Conservation (phyloP, 1,284 basidiomycete species). For the Apiotrichum laibachii region DNA sequence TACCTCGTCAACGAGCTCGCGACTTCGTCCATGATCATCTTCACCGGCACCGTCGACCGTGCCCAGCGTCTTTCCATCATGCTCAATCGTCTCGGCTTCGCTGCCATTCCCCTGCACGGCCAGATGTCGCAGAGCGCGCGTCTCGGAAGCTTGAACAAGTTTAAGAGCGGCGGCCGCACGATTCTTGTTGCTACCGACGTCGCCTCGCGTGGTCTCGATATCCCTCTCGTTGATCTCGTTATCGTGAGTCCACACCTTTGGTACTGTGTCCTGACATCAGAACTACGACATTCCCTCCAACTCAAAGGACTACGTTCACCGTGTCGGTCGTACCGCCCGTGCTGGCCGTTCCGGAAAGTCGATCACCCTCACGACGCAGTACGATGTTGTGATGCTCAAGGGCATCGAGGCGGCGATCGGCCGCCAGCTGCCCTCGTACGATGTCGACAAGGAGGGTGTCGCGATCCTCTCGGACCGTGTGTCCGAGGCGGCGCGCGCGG, state of each 20-base stretch:
- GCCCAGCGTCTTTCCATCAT: conserved; percentile 87
- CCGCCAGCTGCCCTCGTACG: conserved; percentile 89
- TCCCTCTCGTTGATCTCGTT: conserved; percentile 92
- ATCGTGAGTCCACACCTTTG: conserved; percentile 54
- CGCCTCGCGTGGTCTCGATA: conserved; percentile 94
- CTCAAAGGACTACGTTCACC: conserved; percentile 99
- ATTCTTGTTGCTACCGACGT: conserved; percentile 96
- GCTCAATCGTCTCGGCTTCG: conserved; percentile 85
- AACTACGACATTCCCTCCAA: conserved; percentile 98
- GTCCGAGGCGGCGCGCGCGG: conserved; percentile 79
- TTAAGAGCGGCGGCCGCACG: conserved; percentile 88
- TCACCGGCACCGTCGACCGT: conserved; percentile 93
- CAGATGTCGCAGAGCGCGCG: conserved; percentile 92
- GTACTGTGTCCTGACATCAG: conserved; percentile 22
- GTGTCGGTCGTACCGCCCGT: conserved; percentile 94
- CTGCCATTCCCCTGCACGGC: conserved; percentile 93
- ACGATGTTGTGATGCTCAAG: conserved; percentile 95
- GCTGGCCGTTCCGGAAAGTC: conserved; percentile 94
- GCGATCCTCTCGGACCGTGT: conserved; percentile 85
- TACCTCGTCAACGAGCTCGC: conserved; percentile 85
- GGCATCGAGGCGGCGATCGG: conserved; percentile 89
- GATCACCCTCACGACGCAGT: conserved; percentile 95
- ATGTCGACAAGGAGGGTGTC: conserved; percentile 86
- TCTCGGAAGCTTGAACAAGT: conserved; percentile 91
- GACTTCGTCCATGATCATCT: conserved; percentile 92